A percentile compares a stretch with the other conserved stretches of the same genome.
phyloP scores from a whole-genome alignment of 2,329 filamentous ascomycete species.

The Biscogniauxia mediterranea region DNA sequence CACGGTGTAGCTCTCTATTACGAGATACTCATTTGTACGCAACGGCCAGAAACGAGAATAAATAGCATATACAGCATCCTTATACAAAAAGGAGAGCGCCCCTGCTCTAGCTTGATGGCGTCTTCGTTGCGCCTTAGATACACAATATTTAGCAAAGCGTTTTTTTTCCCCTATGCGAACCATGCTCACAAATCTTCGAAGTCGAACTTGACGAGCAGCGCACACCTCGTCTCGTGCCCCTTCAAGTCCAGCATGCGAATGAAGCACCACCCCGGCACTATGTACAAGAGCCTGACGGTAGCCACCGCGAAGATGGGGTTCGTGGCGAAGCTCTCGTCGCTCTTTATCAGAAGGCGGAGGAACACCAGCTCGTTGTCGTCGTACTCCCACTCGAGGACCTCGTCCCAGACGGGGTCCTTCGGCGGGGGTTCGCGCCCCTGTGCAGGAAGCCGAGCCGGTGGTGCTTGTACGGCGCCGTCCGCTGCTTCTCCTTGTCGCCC shows the following conservation, averaged over 20 bases:
- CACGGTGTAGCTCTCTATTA: too few relatives aligned
- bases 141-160: too few relatives aligned
- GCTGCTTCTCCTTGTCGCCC: constrained; percentile 54
- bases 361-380: constrained; percentile 66
- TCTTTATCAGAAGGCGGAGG: constrained; percentile 64
- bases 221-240: constrained; percentile 62
- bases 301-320: constrained; percentile 63
- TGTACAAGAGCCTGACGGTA: constrained; percentile 59
- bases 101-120: too few relatives aligned
- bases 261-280: constrained; percentile 58
- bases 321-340: constrained; percentile 59
- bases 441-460: constrained; percentile 58
- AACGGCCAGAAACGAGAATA: too few relatives aligned
- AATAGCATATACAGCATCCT: too few relatives aligned
- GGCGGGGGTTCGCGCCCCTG: constrained; percentile 55
- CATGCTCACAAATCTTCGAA: constrained; percentile 40
- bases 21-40: too few relatives aligned
- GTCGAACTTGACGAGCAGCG: constrained; percentile 61
- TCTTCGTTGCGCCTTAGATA: too few relatives aligned
- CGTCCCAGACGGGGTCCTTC: constrained; percentile 65
- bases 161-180: not conserved
- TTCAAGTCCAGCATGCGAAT: constrained; percentile 64
- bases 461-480: constrained; percentile 60
- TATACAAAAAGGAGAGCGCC: too few relatives aligned
- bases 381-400: constrained; percentile 65